Percentiles rank a stretch among this genome's conserved stretches.
These are phyloP conservation scores for Lumnitzera racemosa DNA, from an alignment of 345 rosid genomes.

Conservation along the genomic window DNA sequence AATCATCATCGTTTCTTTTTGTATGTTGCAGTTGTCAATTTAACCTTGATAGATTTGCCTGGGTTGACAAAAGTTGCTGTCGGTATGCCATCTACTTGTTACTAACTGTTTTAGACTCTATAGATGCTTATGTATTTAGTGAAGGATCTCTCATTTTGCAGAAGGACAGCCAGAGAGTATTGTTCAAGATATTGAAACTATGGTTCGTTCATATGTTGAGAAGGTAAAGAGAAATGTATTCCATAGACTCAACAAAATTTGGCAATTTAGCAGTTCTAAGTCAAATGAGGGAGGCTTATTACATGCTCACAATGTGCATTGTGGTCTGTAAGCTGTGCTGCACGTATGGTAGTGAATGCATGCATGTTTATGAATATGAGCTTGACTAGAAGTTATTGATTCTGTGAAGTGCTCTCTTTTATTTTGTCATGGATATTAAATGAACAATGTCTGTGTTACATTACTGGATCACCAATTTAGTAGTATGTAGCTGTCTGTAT, in stretches of 20 bases:
- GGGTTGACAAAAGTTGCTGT: constrained; percentile 82
- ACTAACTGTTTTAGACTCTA: no score
- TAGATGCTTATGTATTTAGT: constrained; percentile 1
- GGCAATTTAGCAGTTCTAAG: neutral
- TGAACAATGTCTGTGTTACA: no score
- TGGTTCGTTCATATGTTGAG: constrained; percentile 78
- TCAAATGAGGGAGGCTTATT: no score
- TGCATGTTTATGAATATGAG: no score
- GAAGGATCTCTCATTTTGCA: constrained; percentile 19
- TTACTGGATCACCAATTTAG: no score
- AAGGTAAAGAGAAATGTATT: constrained; percentile 38
- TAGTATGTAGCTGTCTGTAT: no score
- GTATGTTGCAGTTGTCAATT: constrained; percentile 64
- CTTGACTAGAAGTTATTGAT: no score
- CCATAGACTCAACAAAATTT: neutral
- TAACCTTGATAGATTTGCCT: constrained; percentile 75
- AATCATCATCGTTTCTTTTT: neutral
- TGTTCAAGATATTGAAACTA: constrained; percentile 64
- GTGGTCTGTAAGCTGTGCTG: no score
- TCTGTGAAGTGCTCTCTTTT: no score
- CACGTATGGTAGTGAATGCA: no score
- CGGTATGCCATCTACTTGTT: constrained; percentile 29
- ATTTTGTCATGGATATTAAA: no score
- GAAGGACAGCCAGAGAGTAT: constrained; percentile 85
- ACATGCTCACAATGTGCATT: no score